A percentile compares a stretch with the other conserved stretches of the same genome.
Evolutionary conservation across 345 rosid genomes (phyloP).

Genomic region (Gossypium sturtianum): DNA sequence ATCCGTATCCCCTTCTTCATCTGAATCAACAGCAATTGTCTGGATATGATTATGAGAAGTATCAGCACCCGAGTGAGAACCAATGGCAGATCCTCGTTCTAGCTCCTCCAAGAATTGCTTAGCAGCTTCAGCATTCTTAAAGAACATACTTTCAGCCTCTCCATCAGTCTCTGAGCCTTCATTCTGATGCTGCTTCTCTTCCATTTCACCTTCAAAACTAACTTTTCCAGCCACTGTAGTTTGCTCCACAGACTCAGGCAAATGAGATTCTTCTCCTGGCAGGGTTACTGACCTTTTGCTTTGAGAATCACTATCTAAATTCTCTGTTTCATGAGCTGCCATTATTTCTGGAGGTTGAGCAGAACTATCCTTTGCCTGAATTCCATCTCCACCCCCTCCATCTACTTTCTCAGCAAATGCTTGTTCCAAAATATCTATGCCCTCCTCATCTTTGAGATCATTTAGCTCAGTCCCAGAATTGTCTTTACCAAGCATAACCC

Average conservation of each 20-base stretch:
- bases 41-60: constrained; percentile 49
- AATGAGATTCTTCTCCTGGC: constrained; percentile 8
- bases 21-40: constrained; percentile 72
- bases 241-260: constrained; percentile 2
- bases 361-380: constrained; percentile 13
- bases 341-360: constrained; percentile 7
- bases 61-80: constrained; percentile 50
- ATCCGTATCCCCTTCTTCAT: constrained; percentile 80
- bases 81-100: constrained; percentile 49
- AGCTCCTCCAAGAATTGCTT: constrained; percentile 75
- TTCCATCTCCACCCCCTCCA: constrained; percentile 27
- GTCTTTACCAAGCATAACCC: constrained; percentile 16
- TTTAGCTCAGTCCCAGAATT: constrained; percentile 26
- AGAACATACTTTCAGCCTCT: constrained; percentile 56
- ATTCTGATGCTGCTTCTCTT: not conserved
- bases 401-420: constrained; percentile 19
- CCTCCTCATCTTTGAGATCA: constrained; percentile 12
- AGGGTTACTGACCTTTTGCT: constrained; percentile 13
- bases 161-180: not conserved
- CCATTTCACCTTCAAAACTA: not conserved
- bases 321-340: constrained; percentile 15
- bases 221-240: not conserved
- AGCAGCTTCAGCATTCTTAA: constrained; percentile 81
- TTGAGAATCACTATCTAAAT: constrained; percentile 14
- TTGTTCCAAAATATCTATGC: constrained; percentile 16